A percentile compares a stretch with the other conserved stretches of the same genome.
These are phyloP conservation scores for Dothideomycetes sp. DNA, from an alignment of 2,329 filamentous ascomycete genomes.

Conservation along the genomic window DNA sequence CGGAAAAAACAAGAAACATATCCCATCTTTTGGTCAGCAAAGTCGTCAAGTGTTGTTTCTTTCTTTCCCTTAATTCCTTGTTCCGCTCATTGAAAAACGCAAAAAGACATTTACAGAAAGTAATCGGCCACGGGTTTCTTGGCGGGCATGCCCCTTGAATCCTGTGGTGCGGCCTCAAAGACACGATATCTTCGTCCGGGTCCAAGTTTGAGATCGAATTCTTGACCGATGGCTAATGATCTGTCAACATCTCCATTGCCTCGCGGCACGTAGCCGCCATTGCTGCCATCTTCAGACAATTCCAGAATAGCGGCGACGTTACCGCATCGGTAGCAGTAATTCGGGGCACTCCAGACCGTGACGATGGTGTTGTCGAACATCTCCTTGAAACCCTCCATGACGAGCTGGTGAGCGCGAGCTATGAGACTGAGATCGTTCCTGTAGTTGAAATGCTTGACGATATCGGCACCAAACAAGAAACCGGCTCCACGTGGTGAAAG, in stretches of 20 bases:
- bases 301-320: constrained; percentile 83
- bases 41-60: too few species aligned
- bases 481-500: constrained; percentile 87
- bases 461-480: constrained; percentile 90
- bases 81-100: too few species aligned
- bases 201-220: constrained; percentile 43
- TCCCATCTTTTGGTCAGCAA: too few species aligned
- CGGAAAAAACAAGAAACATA: too few species aligned
- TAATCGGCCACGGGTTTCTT: constrained; percentile 98
- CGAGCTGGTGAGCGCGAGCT: constrained; percentile 88
- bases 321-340: constrained; percentile 47
- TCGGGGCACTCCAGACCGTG: constrained; percentile 93
- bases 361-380: constrained; percentile 97
- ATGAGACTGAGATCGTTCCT: constrained; percentile 87
- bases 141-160: constrained; percentile 92
- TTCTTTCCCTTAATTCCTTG: too few species aligned
- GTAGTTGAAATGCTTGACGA: constrained; percentile 93
- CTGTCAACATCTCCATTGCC: constrained; percentile 61
- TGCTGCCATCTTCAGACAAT: constrained; percentile 68
- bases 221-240: constrained; percentile 17
- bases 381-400: constrained; percentile 99
- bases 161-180: constrained; percentile 93
- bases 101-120: constrained; percentile 58
- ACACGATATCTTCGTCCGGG: constrained; percentile 87
- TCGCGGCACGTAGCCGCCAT: constrained; percentile 37